A percentile compares a stretch with the other conserved stretches of the same genome.
phyloP scores from a whole-genome alignment of 441 rosid genomes.

The Rhodomyrtus psidioides region DNA sequence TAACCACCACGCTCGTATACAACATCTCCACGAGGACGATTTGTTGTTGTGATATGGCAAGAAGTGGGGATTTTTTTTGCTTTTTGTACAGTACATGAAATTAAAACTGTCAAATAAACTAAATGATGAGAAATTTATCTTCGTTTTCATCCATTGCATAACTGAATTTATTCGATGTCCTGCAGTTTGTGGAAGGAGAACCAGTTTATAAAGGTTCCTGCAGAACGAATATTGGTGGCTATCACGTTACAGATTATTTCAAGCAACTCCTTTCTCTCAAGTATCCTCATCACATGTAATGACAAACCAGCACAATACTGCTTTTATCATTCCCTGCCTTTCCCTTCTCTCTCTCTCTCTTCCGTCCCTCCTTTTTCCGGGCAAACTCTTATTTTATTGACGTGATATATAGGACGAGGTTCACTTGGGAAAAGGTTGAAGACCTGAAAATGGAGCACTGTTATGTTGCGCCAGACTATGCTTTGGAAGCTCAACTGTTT shows the following conservation, averaged over 20 bases:
- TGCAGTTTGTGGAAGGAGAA: conserved; percentile 82
- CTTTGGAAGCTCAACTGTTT: conserved; percentile 60
- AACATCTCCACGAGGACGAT: background rate
- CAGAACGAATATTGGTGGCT: conserved; percentile 89
- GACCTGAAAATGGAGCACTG: conserved; percentile 94
- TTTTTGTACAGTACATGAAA: background rate
- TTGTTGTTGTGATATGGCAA: background rate
- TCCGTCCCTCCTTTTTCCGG: background rate
- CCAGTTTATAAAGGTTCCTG: conserved; percentile 71
- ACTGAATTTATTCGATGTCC: conserved; percentile 9
- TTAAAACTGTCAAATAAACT: background rate
- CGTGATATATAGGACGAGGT: conserved; percentile 43
- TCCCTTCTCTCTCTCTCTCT: background rate
- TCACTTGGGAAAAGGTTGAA: conserved; percentile 92
- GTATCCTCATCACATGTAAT: conserved; percentile 84
- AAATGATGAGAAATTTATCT: background rate
- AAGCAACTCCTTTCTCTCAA: conserved; percentile 94
- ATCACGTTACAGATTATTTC: conserved; percentile 74
- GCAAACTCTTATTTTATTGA: conserved; percentile 1
- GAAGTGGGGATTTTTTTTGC: background rate
- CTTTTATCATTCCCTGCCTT: background rate
- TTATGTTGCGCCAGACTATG: conserved; percentile 67
- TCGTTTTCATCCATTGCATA: background rate
- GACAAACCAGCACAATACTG: conserved; percentile 7
- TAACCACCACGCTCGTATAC: background rate